Conservation (phyloP, 192 early-diverging fungal genomes). For the Dispira simplex region DNA sequence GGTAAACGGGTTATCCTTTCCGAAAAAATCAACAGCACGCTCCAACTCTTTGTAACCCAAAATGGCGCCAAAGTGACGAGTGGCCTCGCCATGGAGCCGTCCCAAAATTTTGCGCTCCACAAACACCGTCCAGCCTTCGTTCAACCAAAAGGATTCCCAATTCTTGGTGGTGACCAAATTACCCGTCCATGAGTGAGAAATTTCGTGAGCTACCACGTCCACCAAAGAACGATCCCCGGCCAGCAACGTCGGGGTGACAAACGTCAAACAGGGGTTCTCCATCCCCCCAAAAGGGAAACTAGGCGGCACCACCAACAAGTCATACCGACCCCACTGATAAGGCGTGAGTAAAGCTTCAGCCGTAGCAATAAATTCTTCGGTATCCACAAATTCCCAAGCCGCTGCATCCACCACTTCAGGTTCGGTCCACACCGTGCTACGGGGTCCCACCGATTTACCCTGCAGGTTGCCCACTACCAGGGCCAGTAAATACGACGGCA, state of each 20-base stretch:
- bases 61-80: constrained; percentile 70
- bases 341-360: constrained; percentile 68
- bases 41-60: constrained; percentile 62
- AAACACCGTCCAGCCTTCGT: constrained; percentile 93
- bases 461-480: constrained; percentile 83
- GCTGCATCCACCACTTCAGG: constrained; percentile 74
- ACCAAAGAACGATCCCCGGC: constrained; percentile 89
- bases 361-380: constrained; percentile 45
- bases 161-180: constrained; percentile 70
- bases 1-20: constrained; percentile 45
- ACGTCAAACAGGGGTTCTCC: constrained; percentile 97
- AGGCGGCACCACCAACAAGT: constrained; percentile 77
- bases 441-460: constrained; percentile 69
- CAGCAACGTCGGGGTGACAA: constrained; percentile 92
- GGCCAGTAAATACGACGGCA: constrained; percentile 93
- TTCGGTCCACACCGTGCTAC: constrained; percentile 94
- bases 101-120: constrained; percentile 83
- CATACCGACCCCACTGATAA: constrained; percentile 94
- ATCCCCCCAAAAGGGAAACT: constrained; percentile 86
- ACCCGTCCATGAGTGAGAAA: constrained; percentile 83
- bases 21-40: constrained; percentile 53
- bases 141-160: constrained; percentile 84
- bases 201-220: constrained; percentile 92
- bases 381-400: constrained; percentile 88
- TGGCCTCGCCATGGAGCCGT: constrained; percentile 59